Evolutionary conservation across 129 eudicot genomes (phyloP).

Genomic region (Helichrysum umbraculigerum): DNA sequence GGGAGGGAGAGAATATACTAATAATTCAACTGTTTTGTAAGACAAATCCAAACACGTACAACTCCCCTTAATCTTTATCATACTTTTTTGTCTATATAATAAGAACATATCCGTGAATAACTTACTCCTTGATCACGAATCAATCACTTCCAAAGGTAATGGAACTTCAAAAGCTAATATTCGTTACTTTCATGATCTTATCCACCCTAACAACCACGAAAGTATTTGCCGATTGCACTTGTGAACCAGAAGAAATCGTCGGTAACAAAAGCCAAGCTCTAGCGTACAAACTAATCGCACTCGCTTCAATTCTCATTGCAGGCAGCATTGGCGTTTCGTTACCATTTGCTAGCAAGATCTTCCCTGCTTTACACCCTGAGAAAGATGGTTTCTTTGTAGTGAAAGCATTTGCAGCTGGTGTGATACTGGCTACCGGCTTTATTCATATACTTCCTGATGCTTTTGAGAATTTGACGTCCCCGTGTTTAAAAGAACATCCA

Average conservation of each 20-base stretch:
- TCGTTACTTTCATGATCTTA: neutral
- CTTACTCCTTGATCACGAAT: neutral
- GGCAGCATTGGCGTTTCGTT: slow-evolving; percentile 42
- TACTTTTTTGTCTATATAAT: no score
- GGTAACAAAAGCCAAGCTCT: slow-evolving; percentile 27
- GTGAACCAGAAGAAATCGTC: slow-evolving; percentile 18
- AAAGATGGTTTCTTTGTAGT: slow-evolving; percentile 34
- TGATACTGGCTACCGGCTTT: slow-evolving; percentile 50
- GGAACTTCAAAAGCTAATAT: slow-evolving; percentile 1
- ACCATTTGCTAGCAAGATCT: slow-evolving; percentile 34
- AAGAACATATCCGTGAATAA: neutral
- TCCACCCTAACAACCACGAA: neutral
- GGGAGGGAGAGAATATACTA: no score
- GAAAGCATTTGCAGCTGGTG: slow-evolving; percentile 56
- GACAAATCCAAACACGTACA: no score
- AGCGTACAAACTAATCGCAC: slow-evolving; percentile 36
- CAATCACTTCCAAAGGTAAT: neutral
- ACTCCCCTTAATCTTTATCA: no score
- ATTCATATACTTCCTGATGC: slow-evolving; percentile 56
- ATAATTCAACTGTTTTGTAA: no score
- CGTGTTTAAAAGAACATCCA: slow-evolving; percentile 32
- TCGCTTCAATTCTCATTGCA: slow-evolving; percentile 33
- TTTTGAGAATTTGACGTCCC: slow-evolving; percentile 31
- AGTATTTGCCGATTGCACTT: slow-evolving; percentile 34
- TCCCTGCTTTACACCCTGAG: slow-evolving; percentile 21